Evolutionary conservation across 2,329 filamentous ascomycete species (phyloP), one percentile per base, ranked within the genome.

Genomic region (Ceratocystis diversiconidia): DNA sequence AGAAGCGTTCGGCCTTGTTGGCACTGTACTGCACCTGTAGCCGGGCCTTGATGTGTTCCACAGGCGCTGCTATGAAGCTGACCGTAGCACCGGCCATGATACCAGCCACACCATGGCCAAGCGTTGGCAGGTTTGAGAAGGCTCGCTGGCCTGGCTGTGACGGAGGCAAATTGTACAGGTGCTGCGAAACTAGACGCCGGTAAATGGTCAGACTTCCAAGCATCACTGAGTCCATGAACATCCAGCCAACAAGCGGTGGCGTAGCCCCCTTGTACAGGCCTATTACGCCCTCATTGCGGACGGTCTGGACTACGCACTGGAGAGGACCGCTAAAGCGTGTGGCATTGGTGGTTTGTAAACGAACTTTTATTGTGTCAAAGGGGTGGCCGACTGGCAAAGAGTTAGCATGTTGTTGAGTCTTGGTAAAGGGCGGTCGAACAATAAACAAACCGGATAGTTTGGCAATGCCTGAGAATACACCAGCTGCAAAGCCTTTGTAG

Each of bases 291-390:
- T 99, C 94, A 73, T 91, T 88, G 68, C 87, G 84, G 32, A 97
- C 70, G 8, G 94, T 99, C 74, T 92, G 87, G 65, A 88, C 75
- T 8, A 96, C 78, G 73, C 94, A 97, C 74, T 96, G 86, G 41
- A 95, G 74, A 0, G 94, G 92, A 0, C 94, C 94, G 69, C 80
- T 80, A 80, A 99, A 99, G 70, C 89, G 90, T 1, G 84, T 75
- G 61, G 82, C 75, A 70, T 87, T 80, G 36, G 90, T 90, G 2
- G 92, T 97, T 75, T 99, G 94, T 19, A 99, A 80, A 41, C 94
- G 90, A 64, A 97, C 92, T 77, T 99, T 99, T 75, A 99, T 85
- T 0, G 94, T 97, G 76, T 99, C 94, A 77, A 99, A 97, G 28
- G 89, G 84, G 72, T 87, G 84, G 67, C 84, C 84, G 72, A 87